Evolutionary conservation across 148 eudicot species (phyloP).

Genomic region (Linanthus parryae): DNA sequence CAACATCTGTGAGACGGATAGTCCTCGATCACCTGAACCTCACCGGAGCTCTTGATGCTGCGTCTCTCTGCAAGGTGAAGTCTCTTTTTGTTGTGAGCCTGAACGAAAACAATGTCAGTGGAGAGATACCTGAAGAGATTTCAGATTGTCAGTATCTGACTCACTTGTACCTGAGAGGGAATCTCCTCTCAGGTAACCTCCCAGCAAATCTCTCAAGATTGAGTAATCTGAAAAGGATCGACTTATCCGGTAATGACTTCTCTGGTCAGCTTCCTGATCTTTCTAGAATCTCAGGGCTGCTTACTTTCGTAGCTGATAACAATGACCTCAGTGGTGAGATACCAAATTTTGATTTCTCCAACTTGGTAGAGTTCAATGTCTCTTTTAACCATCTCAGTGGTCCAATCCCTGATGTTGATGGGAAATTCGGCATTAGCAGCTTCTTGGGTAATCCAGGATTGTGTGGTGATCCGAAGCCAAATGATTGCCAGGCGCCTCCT

Average conservation of each 20-base stretch:
- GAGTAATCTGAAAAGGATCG: conserved; percentile 25
- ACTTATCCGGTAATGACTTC: conserved; percentile 23
- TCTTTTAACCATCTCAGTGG: conserved; percentile 35
- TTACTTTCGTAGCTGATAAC: conserved; percentile 24
- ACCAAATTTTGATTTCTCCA: conserved; percentile 22
- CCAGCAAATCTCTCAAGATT: conserved; percentile 19
- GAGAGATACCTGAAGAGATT: conserved; percentile 25
- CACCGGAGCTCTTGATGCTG: conserved; percentile 24
- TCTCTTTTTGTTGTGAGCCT: conserved; percentile 23
- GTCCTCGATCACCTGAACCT: conserved; percentile 23
- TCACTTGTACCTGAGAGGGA: conserved; percentile 25
- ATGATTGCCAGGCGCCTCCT: conserved; percentile 21
- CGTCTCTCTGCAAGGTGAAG: conserved; percentile 19
- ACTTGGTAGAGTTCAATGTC: conserved; percentile 26
- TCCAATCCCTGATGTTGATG: conserved; percentile 21
- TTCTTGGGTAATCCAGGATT: conserved; percentile 32
- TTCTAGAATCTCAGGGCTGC: conserved; percentile 23
- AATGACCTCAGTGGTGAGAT: conserved; percentile 28
- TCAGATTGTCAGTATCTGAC: conserved; percentile 22
- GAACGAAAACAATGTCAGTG: conserved; percentile 22
- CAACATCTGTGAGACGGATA: conserved; percentile 15
- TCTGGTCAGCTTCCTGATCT: conserved; percentile 28
- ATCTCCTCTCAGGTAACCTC: conserved; percentile 24
- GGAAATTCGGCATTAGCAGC: conserved; percentile 19
- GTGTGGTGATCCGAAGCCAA: conserved; percentile 31